Conservation (phyloP, 2,329 filamentous ascomycete species). For the Cladosporium sphaerospermum region DNA sequence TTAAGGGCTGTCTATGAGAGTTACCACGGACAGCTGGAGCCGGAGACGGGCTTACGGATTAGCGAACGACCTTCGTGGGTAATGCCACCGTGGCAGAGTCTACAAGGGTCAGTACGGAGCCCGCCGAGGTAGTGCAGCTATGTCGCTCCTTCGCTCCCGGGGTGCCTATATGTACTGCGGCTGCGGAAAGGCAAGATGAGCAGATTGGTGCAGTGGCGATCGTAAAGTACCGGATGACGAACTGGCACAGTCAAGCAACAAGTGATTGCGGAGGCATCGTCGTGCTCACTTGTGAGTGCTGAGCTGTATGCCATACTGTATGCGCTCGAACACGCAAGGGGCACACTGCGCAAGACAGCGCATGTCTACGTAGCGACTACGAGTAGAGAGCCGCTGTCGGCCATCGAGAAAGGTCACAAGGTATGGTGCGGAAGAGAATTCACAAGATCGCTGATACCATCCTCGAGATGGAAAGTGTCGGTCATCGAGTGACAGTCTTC, state of each 20-base stretch:
- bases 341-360: constrained; percentile 1
- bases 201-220: not conserved
- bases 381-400: not conserved
- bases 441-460: not conserved
- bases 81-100: not conserved
- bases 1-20: no score
- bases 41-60: not conserved
- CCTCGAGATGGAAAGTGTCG: not conserved
- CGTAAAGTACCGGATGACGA: constrained; percentile 1
- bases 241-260: not conserved
- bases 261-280: not conserved
- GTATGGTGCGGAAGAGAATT: not conserved
- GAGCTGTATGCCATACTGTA: constrained; percentile 2
- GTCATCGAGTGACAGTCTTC: not conserved
- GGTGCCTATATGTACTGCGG: constrained; percentile 1
- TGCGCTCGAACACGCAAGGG: not conserved
- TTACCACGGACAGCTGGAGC: not conserved
- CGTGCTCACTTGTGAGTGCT: constrained; percentile 1
- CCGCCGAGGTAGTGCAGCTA: not conserved
- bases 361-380: not conserved
- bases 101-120: not conserved
- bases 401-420: not conserved
- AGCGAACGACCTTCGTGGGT: not conserved
- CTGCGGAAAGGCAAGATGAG: not conserved
- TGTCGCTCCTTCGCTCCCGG: constrained; percentile 1